These are phyloP conservation scores for Suillus subaureus DNA, from an alignment of 768 basidiomycete species.

Conservation along the genomic window DNA sequence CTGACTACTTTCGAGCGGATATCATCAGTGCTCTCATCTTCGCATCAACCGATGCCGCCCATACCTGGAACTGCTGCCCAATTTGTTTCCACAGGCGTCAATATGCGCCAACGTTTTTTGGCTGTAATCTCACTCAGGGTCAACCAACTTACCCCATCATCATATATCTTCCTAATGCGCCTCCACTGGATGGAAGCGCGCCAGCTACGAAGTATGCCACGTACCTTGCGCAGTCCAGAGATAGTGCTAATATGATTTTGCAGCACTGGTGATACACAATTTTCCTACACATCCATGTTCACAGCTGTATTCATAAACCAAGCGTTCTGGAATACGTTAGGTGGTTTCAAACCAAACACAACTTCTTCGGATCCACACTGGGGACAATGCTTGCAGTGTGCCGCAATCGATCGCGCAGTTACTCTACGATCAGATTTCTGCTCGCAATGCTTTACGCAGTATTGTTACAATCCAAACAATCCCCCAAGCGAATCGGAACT, in stretches of 20 bases:
- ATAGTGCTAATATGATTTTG: slow-evolving; percentile 11
- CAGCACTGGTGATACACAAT: slow-evolving; percentile 59
- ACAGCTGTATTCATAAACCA: slow-evolving; percentile 63
- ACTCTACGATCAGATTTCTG: slow-evolving; percentile 47
- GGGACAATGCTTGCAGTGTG: slow-evolving; percentile 63
- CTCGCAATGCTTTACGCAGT: slow-evolving; percentile 62
- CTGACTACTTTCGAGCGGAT: slow-evolving; percentile 47
- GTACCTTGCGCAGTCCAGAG: slow-evolving; percentile 7
- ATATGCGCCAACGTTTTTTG: slow-evolving; percentile 76
- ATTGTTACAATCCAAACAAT: slow-evolving; percentile 59
- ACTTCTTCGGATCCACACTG: slow-evolving; percentile 57
- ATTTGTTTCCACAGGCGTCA: slow-evolving; percentile 64
- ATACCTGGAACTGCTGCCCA: slow-evolving; percentile 53
- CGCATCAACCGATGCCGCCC: slow-evolving; percentile 66
- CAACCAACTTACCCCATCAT: slow-evolving; percentile 66
- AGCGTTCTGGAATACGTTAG: slow-evolving; percentile 53
- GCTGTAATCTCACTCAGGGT: slow-evolving; percentile 56
- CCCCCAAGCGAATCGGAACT: slow-evolving; percentile 54
- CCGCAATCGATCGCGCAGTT: slow-evolving; percentile 53
- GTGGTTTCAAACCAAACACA: slow-evolving; percentile 62
- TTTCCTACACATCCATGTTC: slow-evolving; percentile 60
- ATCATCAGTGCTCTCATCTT: slow-evolving; percentile 43
- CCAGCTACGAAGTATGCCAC: slow-evolving; percentile 64
- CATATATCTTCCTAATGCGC: slow-evolving; percentile 77
- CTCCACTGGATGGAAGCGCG: slow-evolving; percentile 60